phyloP scores from a whole-genome alignment of 164 flowering plant species.

The Aristolochia fimbriata region DNA sequence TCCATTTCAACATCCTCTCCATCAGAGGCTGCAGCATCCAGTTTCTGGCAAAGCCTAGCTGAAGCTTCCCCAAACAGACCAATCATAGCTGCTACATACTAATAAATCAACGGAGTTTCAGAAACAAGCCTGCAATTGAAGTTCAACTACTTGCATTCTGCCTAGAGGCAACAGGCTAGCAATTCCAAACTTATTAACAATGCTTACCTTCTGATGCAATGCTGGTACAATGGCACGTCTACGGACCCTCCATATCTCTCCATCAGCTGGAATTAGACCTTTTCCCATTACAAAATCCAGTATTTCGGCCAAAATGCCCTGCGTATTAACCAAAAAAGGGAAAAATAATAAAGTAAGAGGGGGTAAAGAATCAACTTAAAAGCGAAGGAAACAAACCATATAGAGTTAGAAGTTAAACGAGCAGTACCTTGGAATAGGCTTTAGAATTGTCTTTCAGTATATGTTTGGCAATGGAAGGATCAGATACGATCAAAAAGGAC shows the following conservation, averaged over 20 bases:
- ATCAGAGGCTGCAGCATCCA: slow-evolving; percentile 69
- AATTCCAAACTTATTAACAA: too few species aligned
- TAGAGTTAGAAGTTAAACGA: not conserved
- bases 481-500: slow-evolving; percentile 93
- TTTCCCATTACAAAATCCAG: slow-evolving; percentile 98
- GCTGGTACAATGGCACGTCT: slow-evolving; percentile 95
- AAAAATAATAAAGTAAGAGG: not conserved
- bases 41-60: slow-evolving; percentile 78
- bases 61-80: slow-evolving; percentile 76
- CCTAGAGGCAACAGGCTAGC: too few species aligned
- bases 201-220: slow-evolving; percentile 74
- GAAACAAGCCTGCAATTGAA: too few species aligned
- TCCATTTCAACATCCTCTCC: slow-evolving; percentile 99
- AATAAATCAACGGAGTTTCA: slow-evolving; percentile 1
- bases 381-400: not conserved
- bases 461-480: slow-evolving; percentile 85
- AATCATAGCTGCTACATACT: slow-evolving; percentile 96
- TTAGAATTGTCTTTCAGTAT: slow-evolving; percentile 81
- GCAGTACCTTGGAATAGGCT: slow-evolving; percentile 81
- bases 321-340: slow-evolving; percentile 11
- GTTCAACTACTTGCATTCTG: too few species aligned
- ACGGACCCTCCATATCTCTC: slow-evolving; percentile 90
- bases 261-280: slow-evolving; percentile 98
- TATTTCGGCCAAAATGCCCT: slow-evolving; percentile 96
- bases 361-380: too few species aligned